Base-by-base conservation (phyloP, 1,139 yeast genomes). In the Zygotorulaspora mrakii region DNA sequence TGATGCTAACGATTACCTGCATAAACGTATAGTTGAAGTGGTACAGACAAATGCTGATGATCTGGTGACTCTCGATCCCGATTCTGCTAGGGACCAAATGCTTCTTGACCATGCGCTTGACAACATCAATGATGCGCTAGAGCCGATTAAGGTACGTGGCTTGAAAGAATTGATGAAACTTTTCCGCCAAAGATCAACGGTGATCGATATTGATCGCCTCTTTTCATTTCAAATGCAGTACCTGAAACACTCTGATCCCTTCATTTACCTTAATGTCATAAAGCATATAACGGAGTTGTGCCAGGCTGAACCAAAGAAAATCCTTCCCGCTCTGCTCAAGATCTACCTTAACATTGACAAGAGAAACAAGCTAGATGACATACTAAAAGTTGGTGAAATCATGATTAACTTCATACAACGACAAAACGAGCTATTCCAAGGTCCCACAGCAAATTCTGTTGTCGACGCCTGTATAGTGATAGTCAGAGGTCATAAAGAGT, bases 131-230 rank as follows among this genome's bases (percentile, higher is more conserved):
- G 96, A 89, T 59, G 85, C 91, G 0, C 65, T 82, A 41, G 81
- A 85, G 1, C 96, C 97, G 0, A 76, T 88, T 2, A 69, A 89
- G 41, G 97, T 95, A 0, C 91, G 85, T 60, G 98, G 96, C 0
- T 65, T 91, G 13, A 77, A 76, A 49, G 63, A 82, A 18, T 62
- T 89, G 12, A 69, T 88, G 27, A 71, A 74, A 38, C 66, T 89
- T 33, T 71, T 84, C 2, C 70, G 69, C 24, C 59, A 64, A 12
- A 68, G 67, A 29, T 74, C 84, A 27, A 62, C 68, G 1, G 76
- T 75, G 0, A 61, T 88, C 4, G 61, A 78, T 0, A 40, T 76
- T 8, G 75, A 73, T 11, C 73, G 74, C 40, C 87, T 76, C 0
- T 62, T 85, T 26, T 70, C 75, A 21, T 64, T 87, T 12, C 85